A percentile compares a stretch with the other conserved stretches of the same genome.
phyloP scores from a whole-genome alignment of 441 rosid species.

The Flueggea neowawraea region DNA sequence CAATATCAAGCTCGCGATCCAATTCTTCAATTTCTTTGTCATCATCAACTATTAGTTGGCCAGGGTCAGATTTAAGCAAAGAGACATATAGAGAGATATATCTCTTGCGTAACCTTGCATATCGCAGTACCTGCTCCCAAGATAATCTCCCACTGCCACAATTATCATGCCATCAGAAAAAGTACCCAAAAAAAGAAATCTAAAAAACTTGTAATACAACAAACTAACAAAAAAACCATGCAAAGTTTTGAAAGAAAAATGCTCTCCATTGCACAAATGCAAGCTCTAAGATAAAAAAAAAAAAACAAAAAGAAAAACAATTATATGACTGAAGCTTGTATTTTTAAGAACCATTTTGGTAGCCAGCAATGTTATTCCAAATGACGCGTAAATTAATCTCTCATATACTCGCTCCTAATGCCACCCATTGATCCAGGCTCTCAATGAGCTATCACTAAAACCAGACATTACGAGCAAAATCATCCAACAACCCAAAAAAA shows the following conservation, averaged over 20 bases:
- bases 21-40: slow-evolving; percentile 82
- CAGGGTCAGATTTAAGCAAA: slow-evolving; percentile 78
- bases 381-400: too few species aligned
- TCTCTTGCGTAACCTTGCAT: slow-evolving; percentile 81
- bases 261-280: not conserved
- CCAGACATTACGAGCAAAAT: too few species aligned
- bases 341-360: too few species aligned
- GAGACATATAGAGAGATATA: too few species aligned
- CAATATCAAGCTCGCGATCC: slow-evolving; percentile 90
- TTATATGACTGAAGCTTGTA: not conserved
- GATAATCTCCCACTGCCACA: slow-evolving; percentile 93
- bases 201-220: not conserved
- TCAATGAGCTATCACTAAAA: too few species aligned
- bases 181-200: slow-evolving; percentile 5
- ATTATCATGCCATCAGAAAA: slow-evolving; percentile 29
- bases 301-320: not conserved
- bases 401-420: too few species aligned
- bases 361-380: too few species aligned
- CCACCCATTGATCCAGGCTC: too few species aligned
- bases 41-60: slow-evolving; percentile 63
- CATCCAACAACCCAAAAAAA: too few species aligned
- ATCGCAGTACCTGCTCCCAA: slow-evolving; percentile 89
- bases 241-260: not conserved
- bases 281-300: not conserved
- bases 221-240: not conserved